phyloP scores from a whole-genome alignment of 768 basidiomycete genomes.

The Neoboletus magnificus region DNA sequence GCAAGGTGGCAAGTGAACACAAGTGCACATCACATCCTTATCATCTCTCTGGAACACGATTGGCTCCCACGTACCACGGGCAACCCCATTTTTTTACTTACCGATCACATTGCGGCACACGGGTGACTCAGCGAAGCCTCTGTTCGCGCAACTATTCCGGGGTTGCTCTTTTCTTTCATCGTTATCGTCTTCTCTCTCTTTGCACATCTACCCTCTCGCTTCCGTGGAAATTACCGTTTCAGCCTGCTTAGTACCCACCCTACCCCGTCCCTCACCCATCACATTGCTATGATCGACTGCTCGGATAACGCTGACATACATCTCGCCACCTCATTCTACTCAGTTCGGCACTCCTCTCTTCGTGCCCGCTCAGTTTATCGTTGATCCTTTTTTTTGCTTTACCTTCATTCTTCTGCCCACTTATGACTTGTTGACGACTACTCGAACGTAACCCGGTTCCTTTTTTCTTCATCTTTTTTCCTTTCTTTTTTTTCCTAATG shows the following conservation, averaged over 20 bases:
- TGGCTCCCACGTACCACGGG: background rate
- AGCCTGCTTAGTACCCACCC: background rate
- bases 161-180: slow-evolving; percentile 5
- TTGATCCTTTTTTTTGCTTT: background rate
- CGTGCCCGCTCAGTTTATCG: background rate
- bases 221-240: slow-evolving; percentile 10
- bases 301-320: slow-evolving; percentile 4
- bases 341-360: background rate
- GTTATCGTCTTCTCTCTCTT: background rate
- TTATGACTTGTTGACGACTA: slow-evolving; percentile 12
- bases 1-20: slow-evolving; percentile 25
- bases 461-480: background rate
- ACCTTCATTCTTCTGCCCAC: background rate
- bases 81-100: background rate
- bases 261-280: background rate
- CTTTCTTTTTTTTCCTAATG: background rate
- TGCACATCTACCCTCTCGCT: slow-evolving; percentile 10
- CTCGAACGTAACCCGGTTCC: slow-evolving; percentile 3
- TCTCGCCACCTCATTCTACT: background rate
- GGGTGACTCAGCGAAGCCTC: background rate
- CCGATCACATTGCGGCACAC: background rate
- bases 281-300: slow-evolving; percentile 7
- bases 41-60: slow-evolving; percentile 1
- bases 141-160: background rate
- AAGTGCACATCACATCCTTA: background rate